Evolutionary conservation across 2,329 filamentous ascomycete genomes (phyloP).

Genomic region (Colletotrichum simmondsii): DNA sequence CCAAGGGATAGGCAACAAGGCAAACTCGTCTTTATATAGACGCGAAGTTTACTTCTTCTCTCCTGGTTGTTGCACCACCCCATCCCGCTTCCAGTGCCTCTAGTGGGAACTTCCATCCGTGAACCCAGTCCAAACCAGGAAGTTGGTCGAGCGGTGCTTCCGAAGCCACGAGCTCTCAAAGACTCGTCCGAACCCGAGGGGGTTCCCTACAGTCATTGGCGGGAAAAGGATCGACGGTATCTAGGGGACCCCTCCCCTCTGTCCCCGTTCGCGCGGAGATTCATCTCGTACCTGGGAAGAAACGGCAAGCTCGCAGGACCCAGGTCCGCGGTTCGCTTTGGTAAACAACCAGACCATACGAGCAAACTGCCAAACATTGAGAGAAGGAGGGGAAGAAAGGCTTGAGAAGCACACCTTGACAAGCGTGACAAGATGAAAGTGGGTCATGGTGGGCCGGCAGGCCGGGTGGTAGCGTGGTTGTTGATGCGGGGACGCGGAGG

Average conservation of each 20-base stretch:
- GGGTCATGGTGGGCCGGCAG: not conserved
- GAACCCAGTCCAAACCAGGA: not conserved
- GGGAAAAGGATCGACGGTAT: slow-evolving; percentile 12
- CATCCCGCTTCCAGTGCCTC: not conserved
- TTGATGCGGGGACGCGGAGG: slow-evolving; percentile 34
- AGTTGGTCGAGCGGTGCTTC: not conserved
- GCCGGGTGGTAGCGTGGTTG: not conserved
- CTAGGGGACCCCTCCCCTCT: not conserved
- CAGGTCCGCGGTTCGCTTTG: slow-evolving; percentile 11
- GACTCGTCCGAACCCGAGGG: not conserved
- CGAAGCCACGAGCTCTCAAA: not conserved
- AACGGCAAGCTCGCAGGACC: not conserved
- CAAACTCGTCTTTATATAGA: not conserved
- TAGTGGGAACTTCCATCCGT: not conserved
- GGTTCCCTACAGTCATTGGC: slow-evolving; percentile 6
- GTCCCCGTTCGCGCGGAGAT: not conserved
- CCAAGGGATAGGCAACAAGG: not conserved
- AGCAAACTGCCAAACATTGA: not conserved
- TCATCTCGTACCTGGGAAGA: not conserved
- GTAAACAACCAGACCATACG: not conserved
- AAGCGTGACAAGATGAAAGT: not conserved
- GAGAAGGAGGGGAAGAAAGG: not conserved
- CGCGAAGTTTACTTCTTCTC: not conserved
- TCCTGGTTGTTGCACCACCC: no score
- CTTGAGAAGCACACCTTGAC: no score